These are phyloP conservation scores for Plasmodium fragile DNA, from an alignment of 169 alveolate species.

Conservation along the genomic window DNA sequence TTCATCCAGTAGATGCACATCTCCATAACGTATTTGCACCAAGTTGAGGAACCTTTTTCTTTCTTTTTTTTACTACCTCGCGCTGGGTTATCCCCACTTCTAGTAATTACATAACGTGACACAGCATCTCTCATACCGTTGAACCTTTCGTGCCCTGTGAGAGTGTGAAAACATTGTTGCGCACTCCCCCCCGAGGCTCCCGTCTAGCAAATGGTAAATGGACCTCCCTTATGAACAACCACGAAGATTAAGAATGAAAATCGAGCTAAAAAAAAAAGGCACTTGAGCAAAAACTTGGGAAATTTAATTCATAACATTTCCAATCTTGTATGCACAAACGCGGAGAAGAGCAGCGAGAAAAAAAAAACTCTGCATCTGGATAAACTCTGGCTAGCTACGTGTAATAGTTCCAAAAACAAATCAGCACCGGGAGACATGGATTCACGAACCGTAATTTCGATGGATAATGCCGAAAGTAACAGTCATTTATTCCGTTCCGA, in stretches of 20 bases:
- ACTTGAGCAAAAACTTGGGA: conserved; percentile 40
- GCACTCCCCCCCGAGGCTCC: not conserved
- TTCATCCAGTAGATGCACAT: not conserved
- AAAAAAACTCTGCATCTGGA: conserved; percentile 9
- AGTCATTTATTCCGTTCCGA: conserved; percentile 28
- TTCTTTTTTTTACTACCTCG: not conserved
- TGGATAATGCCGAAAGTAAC: conserved; percentile 56
- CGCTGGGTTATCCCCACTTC: not conserved
- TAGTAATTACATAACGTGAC: conserved; percentile 36
- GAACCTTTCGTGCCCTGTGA: conserved; percentile 19
- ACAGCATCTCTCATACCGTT: conserved; percentile 2
- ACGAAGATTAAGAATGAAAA: conserved; percentile 36
- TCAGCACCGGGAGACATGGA: conserved; percentile 25
- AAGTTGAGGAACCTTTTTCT: not conserved
- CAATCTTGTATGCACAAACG: conserved; percentile 37
- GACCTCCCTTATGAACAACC: conserved; percentile 2
- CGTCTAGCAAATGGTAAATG: conserved; percentile 25
- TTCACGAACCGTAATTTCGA: not conserved
- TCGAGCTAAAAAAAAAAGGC: conserved; percentile 30
- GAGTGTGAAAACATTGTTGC: not conserved
- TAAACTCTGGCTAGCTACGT: conserved; percentile 1
- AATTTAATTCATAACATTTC: conserved; percentile 50
- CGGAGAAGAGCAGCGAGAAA: not conserved
- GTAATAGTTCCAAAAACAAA: not conserved
- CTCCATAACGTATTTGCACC: not conserved